These are phyloP conservation scores for Candida lessepsii DNA, from an alignment of 805 yeast genomes.

Conservation along the genomic window DNA sequence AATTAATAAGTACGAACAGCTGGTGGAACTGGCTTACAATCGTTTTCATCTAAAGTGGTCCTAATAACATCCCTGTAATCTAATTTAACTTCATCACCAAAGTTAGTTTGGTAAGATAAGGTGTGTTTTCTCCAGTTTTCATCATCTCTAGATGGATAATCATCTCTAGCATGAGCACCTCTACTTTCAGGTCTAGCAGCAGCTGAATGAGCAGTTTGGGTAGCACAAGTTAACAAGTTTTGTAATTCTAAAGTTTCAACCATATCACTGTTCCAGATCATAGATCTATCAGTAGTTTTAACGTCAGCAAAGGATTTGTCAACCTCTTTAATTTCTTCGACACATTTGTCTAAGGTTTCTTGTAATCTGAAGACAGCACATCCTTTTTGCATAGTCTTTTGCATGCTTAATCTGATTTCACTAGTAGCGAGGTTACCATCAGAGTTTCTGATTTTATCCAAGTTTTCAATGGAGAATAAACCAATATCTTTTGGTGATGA, in stretches of 20 bases:
- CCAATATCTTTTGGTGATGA: slow-evolving; percentile 86
- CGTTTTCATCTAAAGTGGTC: slow-evolving; percentile 83
- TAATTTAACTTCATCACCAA: slow-evolving; percentile 70
- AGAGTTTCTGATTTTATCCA: slow-evolving; percentile 85
- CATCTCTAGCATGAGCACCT: slow-evolving; percentile 99
- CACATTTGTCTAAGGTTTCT: slow-evolving; percentile 90
- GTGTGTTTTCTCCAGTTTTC: slow-evolving; percentile 97
- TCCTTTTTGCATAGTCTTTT: slow-evolving; percentile 92
- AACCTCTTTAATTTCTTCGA: slow-evolving; percentile 67
- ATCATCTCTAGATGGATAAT: slow-evolving; percentile 94
- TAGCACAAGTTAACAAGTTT: slow-evolving; percentile 94
- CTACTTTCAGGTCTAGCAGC: slow-evolving; percentile 95
- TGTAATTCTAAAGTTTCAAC: slow-evolving; percentile 95
- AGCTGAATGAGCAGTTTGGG: slow-evolving; percentile 92
- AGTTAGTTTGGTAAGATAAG: slow-evolving; percentile 79
- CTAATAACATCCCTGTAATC: slow-evolving; percentile 83
- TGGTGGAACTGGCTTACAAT: slow-evolving; percentile 96
- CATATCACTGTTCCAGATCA: slow-evolving; percentile 98
- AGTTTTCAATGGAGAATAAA: slow-evolving; percentile 82
- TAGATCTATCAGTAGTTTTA: slow-evolving; percentile 89
- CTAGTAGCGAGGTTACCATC: slow-evolving; percentile 82
- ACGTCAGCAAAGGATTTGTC: slow-evolving; percentile 74
- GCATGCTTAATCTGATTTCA: slow-evolving; percentile 88
- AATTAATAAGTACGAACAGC: slow-evolving; percentile 87
- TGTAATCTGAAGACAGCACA: slow-evolving; percentile 97